Base-by-base conservation (phyloP, 495 filamentous ascomycete species). In the Choiromyces venosus region DNA sequence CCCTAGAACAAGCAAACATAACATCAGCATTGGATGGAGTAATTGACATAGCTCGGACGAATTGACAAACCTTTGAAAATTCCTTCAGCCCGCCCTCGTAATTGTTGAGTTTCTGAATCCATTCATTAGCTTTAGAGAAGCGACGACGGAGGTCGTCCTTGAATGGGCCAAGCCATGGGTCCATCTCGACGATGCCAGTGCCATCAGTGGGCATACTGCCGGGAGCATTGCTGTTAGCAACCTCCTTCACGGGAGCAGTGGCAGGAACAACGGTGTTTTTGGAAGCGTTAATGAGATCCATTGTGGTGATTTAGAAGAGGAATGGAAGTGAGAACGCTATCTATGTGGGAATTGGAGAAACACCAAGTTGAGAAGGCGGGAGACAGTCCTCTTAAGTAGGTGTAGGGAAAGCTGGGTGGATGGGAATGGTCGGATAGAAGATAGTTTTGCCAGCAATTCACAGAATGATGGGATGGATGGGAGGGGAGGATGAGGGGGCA, bases 161-260 rank as follows among this genome's bases (percentile, higher is more conserved):
- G 86, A 94, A 96, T 12, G 96, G 94, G 21, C 87, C 87, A 71
- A 99, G 89, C 88, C 89, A 98, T 29, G 95, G 93, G 80, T 99
- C 95, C 67, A 98, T 87, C 82, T 91, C 82, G 71, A 96, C 81
- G 67, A 97, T 92, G 79, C 95, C 95, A 96, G 82, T 72, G 67
- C 80, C 80, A 75, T 81, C 80, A 64, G 78, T 65, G n/a, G 75
- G 73, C 37, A 68, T 71, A 16, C 56, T 64, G 18, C 66, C 40
- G 36, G 72, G 38, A 46, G 52, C 36, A 61, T 61, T 61, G 66
- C 52, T 33, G 25, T 61, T 29, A 33, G 52, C 25, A 61, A 61
- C 52, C 52, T 33, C 33, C 52, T 33, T 61, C 52, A 18, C 52
- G 25, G 52, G 52, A 33, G 52, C 52, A 16, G 52, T 61, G 52